Conservation (phyloP, 305 asterid genomes). For the Fraxinus ornus region DNA sequence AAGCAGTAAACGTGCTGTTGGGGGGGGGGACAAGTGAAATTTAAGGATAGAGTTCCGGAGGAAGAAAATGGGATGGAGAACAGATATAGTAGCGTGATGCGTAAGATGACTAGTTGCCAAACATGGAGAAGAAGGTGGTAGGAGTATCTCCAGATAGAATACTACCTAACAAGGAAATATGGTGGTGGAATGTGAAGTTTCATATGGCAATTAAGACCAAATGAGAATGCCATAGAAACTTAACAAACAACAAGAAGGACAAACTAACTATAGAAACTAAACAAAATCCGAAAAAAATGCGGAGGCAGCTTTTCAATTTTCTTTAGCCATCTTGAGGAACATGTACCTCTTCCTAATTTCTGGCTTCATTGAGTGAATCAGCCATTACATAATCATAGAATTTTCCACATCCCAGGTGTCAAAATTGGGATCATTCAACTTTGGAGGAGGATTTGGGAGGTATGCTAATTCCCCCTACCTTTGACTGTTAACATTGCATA, state of each 20-base stretch:
- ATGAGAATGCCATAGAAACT: too few species aligned
- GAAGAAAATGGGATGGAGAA: neutral
- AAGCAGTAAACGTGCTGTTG: neutral
- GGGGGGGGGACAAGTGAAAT: neutral
- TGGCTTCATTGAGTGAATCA: neutral
- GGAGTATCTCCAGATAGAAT: neutral
- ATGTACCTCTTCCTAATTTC: neutral
- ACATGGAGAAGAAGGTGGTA: neutral
- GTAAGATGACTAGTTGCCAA: too few species aligned
- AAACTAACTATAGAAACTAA: neutral
- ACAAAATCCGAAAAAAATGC: neutral
- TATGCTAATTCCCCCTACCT: neutral
- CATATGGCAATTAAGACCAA: neutral
- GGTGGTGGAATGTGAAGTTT: neutral
- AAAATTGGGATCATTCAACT: too few species aligned
- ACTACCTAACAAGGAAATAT: neutral
- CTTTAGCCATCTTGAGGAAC: neutral
- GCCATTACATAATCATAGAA: neutral
- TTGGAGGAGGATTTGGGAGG: neutral
- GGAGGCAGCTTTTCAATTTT: neutral
- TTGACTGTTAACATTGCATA: neutral
- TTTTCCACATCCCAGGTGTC: neutral
- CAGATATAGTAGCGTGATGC: neutral
- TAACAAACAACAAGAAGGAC: too few species aligned
- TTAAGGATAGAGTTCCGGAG: neutral